Evolutionary conservation across 2,329 filamentous ascomycete species (phyloP), one percentile per base, ranked within the genome.

Genomic region (Trichoderma atroviride): DNA sequence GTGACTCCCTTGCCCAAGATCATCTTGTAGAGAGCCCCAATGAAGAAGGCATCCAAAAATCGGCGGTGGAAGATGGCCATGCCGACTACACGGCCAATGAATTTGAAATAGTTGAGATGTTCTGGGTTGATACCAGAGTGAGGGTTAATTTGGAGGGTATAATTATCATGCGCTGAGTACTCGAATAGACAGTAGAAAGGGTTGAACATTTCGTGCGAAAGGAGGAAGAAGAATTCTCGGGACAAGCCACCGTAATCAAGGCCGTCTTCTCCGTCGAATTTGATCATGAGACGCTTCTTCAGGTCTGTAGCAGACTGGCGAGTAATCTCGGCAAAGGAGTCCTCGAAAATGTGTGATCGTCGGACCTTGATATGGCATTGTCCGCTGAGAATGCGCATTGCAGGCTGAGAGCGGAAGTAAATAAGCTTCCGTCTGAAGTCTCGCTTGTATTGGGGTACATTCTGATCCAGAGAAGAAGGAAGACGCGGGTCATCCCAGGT

Each of bases 171-270:
- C 50, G 96, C 96, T 31, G 96, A 98, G 82, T 99, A 99, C 83
- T 99, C 96, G 85, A 99, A 99, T 66, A 99, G 86, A 80, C 96
- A 99, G 84, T 99, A 99, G 83, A 99, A 99, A 37, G 96, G 96
- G 81, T 99, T 99, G 85, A 99, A 99, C 96, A 99, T 99, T 84
- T 99, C 96, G 83, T 99, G 96, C 19, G 95, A 98, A 68, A 99
- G 88, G 52, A 99, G 85, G 89, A 99, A 99, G 86, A 99, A 99
- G 85, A 99, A 99, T 82, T 99, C 96, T 87, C 94, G 88, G 43
- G 96, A 99, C 68, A 99, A 87, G 86, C 96, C 96, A 80, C 96
- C 96, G 78, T 99, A 99, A 82, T 99, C 96, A 71, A 99, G 84
- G 82, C 96, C 96, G 76, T 99, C 96, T 83, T 99, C 96, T 60